Evolutionary conservation across 1,284 basidiomycete genomes (phyloP), one percentile per base, ranked within the genome.

Genomic region (Gastroboletus turbinatus): DNA sequence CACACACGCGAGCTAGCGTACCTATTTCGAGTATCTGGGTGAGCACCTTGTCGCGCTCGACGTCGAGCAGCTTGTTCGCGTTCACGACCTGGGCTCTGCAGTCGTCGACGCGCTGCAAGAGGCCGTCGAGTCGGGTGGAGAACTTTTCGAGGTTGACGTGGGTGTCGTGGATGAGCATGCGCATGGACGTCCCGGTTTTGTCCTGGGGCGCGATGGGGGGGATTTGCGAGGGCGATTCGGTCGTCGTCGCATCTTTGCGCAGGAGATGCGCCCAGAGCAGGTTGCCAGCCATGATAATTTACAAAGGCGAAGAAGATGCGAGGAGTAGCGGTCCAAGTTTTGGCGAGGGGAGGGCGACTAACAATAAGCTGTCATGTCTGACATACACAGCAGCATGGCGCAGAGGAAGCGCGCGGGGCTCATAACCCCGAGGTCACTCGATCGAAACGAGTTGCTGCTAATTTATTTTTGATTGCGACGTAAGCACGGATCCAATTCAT

Each of bases 141-240:
- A 87, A 87, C 60, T 75, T 80, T 66, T 88, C 84, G 44, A 88
- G 75, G 54, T 82, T 80, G 13, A 77, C 78, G 58, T 87, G 84
- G 0, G 84, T 87, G 66, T 88, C 86, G 58, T 87, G 82, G 7
- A 89, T 71, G 11, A 89, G 76, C 59, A 89, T 79, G 29, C 85
- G 78, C 70, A 84, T 83, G 9, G 87, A 85, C 2, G 84, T 85
- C 16, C 78, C 81, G 11, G 79, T 78, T 62, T 80, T 87, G 71
- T 89, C 86, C 25, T 80, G 61, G 6, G 85, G 86, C 1, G 76
- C 76, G 21, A 80, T 64, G 17, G 81, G 76, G 10, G 69, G 65
- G 6, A 70, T 63, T 50, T 59, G 58, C 1, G 60, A 55, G n/a
- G 50, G 21, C 13, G 49, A 3, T 7, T 60, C 64, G 5, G 55